Evolutionary conservation across 139 green algal genomes (phyloP), one percentile per base, ranked within the genome.

Genomic region (Chlamydomonas eustigma): DNA sequence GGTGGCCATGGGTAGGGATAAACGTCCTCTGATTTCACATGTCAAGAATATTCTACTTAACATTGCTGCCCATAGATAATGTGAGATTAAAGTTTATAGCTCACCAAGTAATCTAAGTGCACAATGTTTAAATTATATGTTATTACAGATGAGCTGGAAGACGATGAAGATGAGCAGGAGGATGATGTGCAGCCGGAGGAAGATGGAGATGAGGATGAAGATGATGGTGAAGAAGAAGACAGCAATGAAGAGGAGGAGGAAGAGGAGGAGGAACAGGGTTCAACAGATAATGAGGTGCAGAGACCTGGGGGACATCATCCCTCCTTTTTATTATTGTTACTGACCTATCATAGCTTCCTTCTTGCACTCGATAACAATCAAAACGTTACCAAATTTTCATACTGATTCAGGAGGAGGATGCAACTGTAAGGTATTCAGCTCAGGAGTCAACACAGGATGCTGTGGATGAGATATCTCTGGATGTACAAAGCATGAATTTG

Each of bases 121-220:
- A 37, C 5, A 8, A 69, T 33, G 25, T 30, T 31, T 6, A n/a
- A 69, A 6, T 18, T 37, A 69, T 32, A 37, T 5, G 35, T 6
- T 33, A 38, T 50, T 38, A 4, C 37, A 24, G 35, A 75, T 18
- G 37, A 63, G 5, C 24, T 36, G 3, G 68, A 75, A 4, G 70
- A 76, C 25, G 70, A 76, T 25, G 70, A 76, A 4, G 39, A 64
- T 30, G 70, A 76, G 39, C 31, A 64, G 2, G 70, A 76, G 30
- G 70, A 65, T 39, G 70, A 34, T 24, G 34, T 3, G 3, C 25
- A 74, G n/a, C n/a, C n/a, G 5, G 68, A 74, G 4, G 38, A 76
- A 12, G 38, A 65, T 8, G 70, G 3, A 12, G 38, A 25, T 37
- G 38, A 76, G n/a, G 12, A 76, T 8, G 38, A 66, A 37, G 70